Percentiles rank a stretch among this genome's conserved stretches.
These are phyloP conservation scores for Trichoderma asperellum DNA, from an alignment of 2,329 filamentous ascomycete species.

Conservation along the genomic window DNA sequence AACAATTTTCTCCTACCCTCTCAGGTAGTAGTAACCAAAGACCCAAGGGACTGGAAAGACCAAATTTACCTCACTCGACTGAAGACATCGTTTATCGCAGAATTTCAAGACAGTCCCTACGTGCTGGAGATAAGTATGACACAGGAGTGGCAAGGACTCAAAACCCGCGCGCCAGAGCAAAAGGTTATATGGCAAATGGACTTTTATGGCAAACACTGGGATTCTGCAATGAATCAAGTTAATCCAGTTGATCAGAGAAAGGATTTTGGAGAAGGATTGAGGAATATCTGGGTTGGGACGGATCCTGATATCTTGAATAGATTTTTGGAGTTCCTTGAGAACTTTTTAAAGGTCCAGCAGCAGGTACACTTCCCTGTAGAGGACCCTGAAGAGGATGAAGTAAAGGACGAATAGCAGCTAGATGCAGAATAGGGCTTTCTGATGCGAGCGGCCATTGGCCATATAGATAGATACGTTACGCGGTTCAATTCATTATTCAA, in stretches of 20 bases:
- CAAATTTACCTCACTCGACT: constrained; percentile 33
- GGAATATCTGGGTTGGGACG: constrained; percentile 41
- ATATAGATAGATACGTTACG: background rate
- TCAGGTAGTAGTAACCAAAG: background rate
- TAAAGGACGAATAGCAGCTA: background rate
- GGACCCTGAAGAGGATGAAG: background rate
- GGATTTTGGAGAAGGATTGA: constrained; percentile 40
- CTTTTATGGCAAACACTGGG: constrained; percentile 44
- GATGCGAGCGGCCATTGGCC: background rate
- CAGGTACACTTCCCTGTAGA: constrained; percentile 32
- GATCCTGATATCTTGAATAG: constrained; percentile 34
- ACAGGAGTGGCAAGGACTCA: constrained; percentile 36
- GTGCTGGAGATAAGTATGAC: constrained; percentile 42
- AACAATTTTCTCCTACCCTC: background rate
- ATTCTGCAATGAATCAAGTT: constrained; percentile 41
- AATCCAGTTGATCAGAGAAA: constrained; percentile 35
- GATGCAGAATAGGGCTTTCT: background rate
- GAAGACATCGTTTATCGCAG: constrained; percentile 38
- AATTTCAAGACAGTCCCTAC: constrained; percentile 40
- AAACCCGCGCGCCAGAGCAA: constrained; percentile 29
- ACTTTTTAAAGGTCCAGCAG: constrained; percentile 40
- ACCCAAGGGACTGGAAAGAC: background rate
- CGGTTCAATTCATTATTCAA: background rate
- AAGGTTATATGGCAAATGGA: constrained; percentile 40
- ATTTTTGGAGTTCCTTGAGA: constrained; percentile 39